These are phyloP conservation scores for Hygrophorus russula DNA, from an alignment of 768 basidiomycete genomes.

Conservation along the genomic window DNA sequence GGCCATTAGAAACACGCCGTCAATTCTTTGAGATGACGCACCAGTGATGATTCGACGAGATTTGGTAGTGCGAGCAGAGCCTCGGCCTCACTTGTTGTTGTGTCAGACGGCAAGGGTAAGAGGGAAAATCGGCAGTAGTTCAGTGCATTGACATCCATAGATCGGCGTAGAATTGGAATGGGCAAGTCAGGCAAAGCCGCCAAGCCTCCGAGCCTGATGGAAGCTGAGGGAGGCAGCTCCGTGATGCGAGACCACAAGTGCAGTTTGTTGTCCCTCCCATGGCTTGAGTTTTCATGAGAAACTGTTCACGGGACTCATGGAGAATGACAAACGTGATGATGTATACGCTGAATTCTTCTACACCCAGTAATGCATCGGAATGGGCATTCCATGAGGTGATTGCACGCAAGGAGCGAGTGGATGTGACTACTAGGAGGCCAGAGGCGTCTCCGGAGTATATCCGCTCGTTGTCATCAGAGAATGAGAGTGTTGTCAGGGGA, in stretches of 20 bases:
- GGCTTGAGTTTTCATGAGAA: conserved; percentile 32
- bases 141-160: conserved; percentile 84
- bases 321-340: conserved; percentile 58
- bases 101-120: conserved; percentile 16
- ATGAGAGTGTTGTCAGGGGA: conserved; percentile 44
- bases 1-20: neutral
- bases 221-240: conserved; percentile 23
- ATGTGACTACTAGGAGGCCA: conserved; percentile 69
- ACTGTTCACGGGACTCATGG: no score
- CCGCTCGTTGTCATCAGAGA: conserved; percentile 66
- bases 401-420: conserved; percentile 66
- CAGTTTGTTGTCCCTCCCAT: conserved; percentile 79
- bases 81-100: conserved; percentile 4
- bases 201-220: conserved; percentile 41
- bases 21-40: conserved; percentile 19
- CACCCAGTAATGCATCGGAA: conserved; percentile 59
- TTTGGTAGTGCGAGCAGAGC: conserved; percentile 78
- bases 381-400: conserved; percentile 73
- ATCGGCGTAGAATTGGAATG: conserved; percentile 44
- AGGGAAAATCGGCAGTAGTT: conserved; percentile 91
- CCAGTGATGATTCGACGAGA: conserved; percentile 77
- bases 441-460: conserved; percentile 81
- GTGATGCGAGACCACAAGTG: conserved; percentile 56
- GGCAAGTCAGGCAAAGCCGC: conserved; percentile 40
- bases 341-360: conserved; percentile 59